Evolutionary conservation across 2,329 filamentous ascomycete species (phyloP).

Genomic region (Coniochaeta sp.): DNA sequence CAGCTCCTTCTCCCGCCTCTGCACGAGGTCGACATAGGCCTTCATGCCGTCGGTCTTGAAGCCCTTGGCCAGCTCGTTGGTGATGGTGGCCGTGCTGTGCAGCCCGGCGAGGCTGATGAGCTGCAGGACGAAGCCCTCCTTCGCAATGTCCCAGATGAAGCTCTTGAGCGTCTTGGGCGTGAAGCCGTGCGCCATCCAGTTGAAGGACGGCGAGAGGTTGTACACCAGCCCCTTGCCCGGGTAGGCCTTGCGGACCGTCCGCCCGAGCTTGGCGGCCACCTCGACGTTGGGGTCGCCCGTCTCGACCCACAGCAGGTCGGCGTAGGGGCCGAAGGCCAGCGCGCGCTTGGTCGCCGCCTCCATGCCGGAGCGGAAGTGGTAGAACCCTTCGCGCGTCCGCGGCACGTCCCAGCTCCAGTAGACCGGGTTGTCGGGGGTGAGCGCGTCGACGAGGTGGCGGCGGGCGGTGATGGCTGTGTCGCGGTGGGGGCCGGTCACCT

Average conservation of each 20-base stretch:
- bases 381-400: conserved; percentile 87
- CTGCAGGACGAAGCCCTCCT: conserved; percentile 71
- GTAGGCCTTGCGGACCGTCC: conserved; percentile 60
- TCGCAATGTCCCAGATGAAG: conserved; percentile 94
- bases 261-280: conserved; percentile 68
- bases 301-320: conserved; percentile 95
- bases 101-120: conserved; percentile 59
- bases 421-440: conserved; percentile 50
- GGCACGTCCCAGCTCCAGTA: conserved; percentile 89
- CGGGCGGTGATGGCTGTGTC: conserved; percentile 74
- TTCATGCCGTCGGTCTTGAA: conserved; percentile 95
- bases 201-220: conserved; percentile 94
- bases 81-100: conserved; percentile 57
- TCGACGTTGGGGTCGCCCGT: conserved; percentile 81
- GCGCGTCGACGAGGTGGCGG: conserved; percentile 60
- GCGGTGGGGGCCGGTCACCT: conserved; percentile 48
- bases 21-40: conserved; percentile 92
- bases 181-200: conserved; percentile 97
- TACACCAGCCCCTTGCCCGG: conserved; percentile 90
- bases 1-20: conserved; percentile 81
- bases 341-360: conserved; percentile 85
- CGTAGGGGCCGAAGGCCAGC: conserved; percentile 83
- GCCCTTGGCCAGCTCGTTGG: conserved; percentile 65
- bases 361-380: conserved; percentile 83
- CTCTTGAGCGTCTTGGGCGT: conserved; percentile 71